Conservation (phyloP, 345 rosid genomes). For the Corymbia maculata region DNA sequence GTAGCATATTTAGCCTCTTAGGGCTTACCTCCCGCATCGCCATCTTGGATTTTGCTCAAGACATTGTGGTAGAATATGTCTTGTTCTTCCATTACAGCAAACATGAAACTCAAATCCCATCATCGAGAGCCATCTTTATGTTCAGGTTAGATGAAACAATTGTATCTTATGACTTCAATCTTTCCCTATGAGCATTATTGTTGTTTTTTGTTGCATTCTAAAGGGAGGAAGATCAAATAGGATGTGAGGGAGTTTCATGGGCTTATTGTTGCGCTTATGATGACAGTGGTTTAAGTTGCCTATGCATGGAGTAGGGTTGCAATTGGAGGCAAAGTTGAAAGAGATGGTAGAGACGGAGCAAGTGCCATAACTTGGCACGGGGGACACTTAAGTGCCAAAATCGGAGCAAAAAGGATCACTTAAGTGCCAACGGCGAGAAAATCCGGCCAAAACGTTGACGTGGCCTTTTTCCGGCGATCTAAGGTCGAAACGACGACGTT, state of each 20-base stretch:
- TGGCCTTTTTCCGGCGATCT: too few species aligned
- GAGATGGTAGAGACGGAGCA: neutral
- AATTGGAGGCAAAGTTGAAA: neutral
- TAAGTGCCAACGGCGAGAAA: too few species aligned
- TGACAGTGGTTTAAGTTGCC: rapidly evolving
- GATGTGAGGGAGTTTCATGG: neutral
- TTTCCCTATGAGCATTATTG: neutral
- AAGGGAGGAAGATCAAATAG: neutral
- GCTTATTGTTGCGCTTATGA: rapidly evolving
- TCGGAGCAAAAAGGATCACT: too few species aligned
- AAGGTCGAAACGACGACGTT: too few species aligned
- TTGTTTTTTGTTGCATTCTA: too few species aligned
- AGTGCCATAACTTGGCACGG: too few species aligned
- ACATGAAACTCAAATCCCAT: constrained; percentile 65
- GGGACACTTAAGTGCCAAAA: too few species aligned
- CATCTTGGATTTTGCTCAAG: too few species aligned
- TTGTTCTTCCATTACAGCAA: constrained; percentile 69
- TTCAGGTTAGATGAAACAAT: constrained; percentile 58
- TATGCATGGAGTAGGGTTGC: neutral
- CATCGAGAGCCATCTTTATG: constrained; percentile 19
- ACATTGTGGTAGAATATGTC: constrained; percentile 8
- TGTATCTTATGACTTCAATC: constrained; percentile 77
- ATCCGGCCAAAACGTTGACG: too few species aligned
- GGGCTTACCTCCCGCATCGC: too few species aligned
- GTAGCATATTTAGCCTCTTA: too few species aligned